A percentile compares a stretch with the other conserved stretches of the same genome.
Conservation (phyloP, 164 flowering plant species). For the Nelumbo lutea region DNA sequence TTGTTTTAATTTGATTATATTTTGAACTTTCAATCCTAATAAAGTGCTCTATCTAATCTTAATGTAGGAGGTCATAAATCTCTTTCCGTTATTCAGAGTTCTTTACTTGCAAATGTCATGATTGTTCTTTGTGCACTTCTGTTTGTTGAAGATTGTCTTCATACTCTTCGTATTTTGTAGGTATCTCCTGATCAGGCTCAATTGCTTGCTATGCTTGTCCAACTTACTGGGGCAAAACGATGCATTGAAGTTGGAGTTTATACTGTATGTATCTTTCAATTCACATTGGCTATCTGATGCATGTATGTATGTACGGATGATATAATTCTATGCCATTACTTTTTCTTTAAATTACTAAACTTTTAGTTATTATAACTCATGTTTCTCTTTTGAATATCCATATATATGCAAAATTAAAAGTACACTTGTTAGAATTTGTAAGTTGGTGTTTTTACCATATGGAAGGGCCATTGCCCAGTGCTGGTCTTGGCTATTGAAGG, state of each 20-base stretch:
- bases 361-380: not conserved
- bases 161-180: constrained; percentile 24
- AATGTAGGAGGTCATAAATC: too few species aligned
- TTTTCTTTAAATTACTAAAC: not conserved
- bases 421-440: too few species aligned
- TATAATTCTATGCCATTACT: not conserved
- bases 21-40: too few species aligned
- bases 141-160: not conserved
- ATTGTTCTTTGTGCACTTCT: not conserved
- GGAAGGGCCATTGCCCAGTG: too few species aligned
- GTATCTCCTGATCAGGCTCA: constrained; percentile 96
- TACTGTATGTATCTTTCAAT: constrained; percentile 39
- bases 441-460: too few species aligned
- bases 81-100: too few species aligned
- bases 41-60: too few species aligned
- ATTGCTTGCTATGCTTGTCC: constrained; percentile 83
- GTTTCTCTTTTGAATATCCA: not conserved
- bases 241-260: constrained; percentile 91
- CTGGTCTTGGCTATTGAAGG: too few species aligned
- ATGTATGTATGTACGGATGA: not conserved
- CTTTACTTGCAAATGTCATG: not conserved
- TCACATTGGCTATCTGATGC: not conserved
- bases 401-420: not conserved
- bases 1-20: too few species aligned
- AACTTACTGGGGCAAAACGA: constrained; percentile 65